Evolutionary conservation across 1,284 basidiomycete species (phyloP).

Genomic region (Apiotrichum montevideense): DNA sequence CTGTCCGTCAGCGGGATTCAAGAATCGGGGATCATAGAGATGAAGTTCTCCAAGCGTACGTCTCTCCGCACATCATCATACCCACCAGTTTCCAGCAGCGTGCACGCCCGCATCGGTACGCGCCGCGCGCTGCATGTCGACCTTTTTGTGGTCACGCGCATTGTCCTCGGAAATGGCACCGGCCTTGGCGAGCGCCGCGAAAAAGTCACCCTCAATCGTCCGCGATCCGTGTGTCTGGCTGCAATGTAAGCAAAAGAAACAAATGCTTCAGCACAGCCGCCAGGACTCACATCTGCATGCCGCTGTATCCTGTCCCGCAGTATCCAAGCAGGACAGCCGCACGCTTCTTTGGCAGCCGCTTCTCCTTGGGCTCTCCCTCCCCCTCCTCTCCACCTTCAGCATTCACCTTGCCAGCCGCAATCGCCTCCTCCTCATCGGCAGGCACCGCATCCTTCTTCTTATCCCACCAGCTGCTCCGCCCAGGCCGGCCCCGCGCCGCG

Average conservation of each 20-base stretch:
- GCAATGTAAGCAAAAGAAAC: background rate
- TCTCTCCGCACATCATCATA: background rate
- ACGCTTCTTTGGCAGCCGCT: conserved; percentile 52
- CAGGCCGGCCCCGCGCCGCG: conserved; percentile 2
- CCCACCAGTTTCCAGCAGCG: conserved; percentile 75
- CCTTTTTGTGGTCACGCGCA: conserved; percentile 82
- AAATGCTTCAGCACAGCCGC: background rate
- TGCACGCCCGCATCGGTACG: conserved; percentile 97
- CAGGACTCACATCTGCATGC: conserved; percentile 84
- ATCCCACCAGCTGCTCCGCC: background rate
- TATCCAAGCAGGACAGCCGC: conserved; percentile 53
- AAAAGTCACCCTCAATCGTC: conserved; percentile 89
- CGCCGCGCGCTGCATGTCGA: conserved; percentile 79
- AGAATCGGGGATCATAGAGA: too few species aligned
- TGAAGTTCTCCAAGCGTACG: too few species aligned
- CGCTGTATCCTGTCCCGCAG: conserved; percentile 62
- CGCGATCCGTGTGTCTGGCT: conserved; percentile 49
- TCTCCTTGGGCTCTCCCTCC: conserved; percentile 10
- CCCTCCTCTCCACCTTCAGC: conserved; percentile 13
- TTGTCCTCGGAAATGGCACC: conserved; percentile 92
- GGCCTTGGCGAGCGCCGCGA: conserved; percentile 77
- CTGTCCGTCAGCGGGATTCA: conserved; percentile 19
- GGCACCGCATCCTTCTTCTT: conserved; percentile 1
- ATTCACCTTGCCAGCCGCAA: background rate
- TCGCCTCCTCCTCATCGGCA: conserved; percentile 10